Base-by-base conservation (phyloP, 1,284 basidiomycete genomes). In the Apiotrichum sp. region DNA sequence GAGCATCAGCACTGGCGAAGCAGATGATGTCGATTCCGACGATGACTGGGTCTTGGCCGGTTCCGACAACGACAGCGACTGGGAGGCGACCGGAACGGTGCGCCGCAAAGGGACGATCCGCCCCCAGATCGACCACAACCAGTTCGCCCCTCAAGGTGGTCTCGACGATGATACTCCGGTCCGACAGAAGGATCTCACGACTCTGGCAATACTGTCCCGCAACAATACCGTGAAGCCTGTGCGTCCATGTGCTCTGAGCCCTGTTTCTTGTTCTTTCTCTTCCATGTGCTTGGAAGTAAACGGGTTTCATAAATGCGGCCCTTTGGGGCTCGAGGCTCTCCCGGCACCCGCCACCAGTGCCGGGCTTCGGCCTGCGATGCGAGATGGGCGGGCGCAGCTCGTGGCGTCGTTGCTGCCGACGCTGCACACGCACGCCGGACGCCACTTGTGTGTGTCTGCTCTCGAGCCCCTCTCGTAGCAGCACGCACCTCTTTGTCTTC, bases 161-260 rank as follows among this genome's bases (percentile, higher is more conserved):
- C 3, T 35, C 13, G 5, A 8, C 5, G 56, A 61, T 14, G 56
- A 61, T 14, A 58, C 59, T 5, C 59, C 59, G 3, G 47, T 55
- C 32, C 48, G 49, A 53, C 61, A 58, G 3, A 59, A 65, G 43
- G 70, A 74, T 62, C 51, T 69, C 31, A 59, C 64, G 16, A 61
- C 59, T 6, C 45, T 61, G 3, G 59, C 59, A 7, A 61, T 57
- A 13, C 32, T 61, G 7, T 58, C 59, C 13, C 29, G 59, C 14
- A 55, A 47, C 38, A 56, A 53, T 34, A 58, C 56, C 10, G 38
- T 43, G 42, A 58, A 61, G 54, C 56, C 59, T 33, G 59, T 61
- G 52, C 45, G 59, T 57, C 39, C 47, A 48, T 49, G 48, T 34
- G 11, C 11, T 33, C 35, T 29, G 9, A 13, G 13, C 8, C 36